Base-by-base conservation (phyloP, 768 basidiomycete species). In the Fomitopsis serialis region DNA sequence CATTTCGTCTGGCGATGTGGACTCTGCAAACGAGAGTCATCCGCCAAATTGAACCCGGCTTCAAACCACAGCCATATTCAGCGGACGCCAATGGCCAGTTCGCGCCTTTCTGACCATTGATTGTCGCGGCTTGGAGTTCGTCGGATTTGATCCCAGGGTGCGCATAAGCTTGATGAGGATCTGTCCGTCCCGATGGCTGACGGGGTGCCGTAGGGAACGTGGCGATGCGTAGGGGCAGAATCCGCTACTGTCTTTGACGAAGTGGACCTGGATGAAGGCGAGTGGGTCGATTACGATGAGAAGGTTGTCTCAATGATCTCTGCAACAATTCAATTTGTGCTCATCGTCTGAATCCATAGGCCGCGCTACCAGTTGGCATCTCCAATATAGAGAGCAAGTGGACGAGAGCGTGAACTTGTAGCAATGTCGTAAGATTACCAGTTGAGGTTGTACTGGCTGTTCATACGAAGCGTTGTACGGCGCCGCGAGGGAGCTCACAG, bases 211-310 rank as follows among this genome's bases (percentile, higher is more conserved):
- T 55, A 94, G 89, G 92, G 92, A 0, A 69, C 61, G 1, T 96
- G 92, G 92, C 81, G 76, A 61, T 91, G 89, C 59, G 74, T 74
- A 42, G 92, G 93, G 7, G 66, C 64, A 3, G 78, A 75, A 36
- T 75, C 74, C 1, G 78, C 79, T 6, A 78, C 78, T 0, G 51
- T 65, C 3, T 94, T 94, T 63, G 45, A 70, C 9, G 81, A 90
- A 2, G 76, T 90, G n/a, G 82, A 85, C 29, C 71, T 91, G 40
- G 67, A 66, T 1, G 82, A 85, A 24, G 79, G 75, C 2, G 82
- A 85, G 65, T 96, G 93, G 93, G 80, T 75, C 12, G 92, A 94
- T 61, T 96, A 96, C 59, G 92, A 96, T 59, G 92, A 96, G 67
- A 92, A 93, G 79, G 92, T 86, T 56, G 22, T 32, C 17, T n/a